Evolutionary conservation across 768 basidiomycete genomes (phyloP).

Genomic region (Lactarius sp.): DNA sequence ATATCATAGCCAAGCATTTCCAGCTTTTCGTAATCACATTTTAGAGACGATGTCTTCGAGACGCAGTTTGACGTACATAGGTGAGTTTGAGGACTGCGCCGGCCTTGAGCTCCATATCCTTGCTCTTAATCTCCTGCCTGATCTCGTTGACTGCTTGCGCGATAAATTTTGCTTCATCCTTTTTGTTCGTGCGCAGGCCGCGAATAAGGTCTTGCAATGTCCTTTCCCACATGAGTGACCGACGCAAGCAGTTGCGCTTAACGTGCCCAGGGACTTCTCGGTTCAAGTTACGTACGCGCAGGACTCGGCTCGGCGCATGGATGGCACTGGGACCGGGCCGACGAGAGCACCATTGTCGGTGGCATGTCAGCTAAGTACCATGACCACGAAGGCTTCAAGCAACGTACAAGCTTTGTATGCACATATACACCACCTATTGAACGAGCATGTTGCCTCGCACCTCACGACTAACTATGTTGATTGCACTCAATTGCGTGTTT

Average conservation of each 20-base stretch:
- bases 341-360: too few relatives aligned
- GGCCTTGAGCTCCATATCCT: conserved; percentile 97
- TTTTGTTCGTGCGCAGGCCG: conserved; percentile 92
- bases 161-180: conserved; percentile 88
- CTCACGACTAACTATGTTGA: conserved; percentile 18
- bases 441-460: conserved; percentile 17
- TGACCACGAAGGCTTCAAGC: not conserved
- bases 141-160: conserved; percentile 93
- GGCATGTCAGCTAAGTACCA: not conserved
- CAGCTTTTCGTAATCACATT: conserved; percentile 49
- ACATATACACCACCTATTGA: conserved; percentile 23
- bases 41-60: conserved; percentile 22
- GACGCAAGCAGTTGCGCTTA: conserved; percentile 16
- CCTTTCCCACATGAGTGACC: conserved; percentile 82
- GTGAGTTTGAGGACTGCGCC: conserved; percentile 93
- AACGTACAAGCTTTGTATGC: conserved; percentile 4
- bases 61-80: conserved; percentile 61
- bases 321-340: too few relatives aligned
- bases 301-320: too few relatives aligned
- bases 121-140: conserved; percentile 80
- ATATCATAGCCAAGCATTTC: conserved; percentile 97
- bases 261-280: too few relatives aligned
- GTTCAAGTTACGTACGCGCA: not conserved
- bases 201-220: conserved; percentile 94
- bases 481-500: conserved; percentile 19